phyloP scores from a whole-genome alignment of 2,329 filamentous ascomycete genomes.

The Rugonectria rugulosa region DNA sequence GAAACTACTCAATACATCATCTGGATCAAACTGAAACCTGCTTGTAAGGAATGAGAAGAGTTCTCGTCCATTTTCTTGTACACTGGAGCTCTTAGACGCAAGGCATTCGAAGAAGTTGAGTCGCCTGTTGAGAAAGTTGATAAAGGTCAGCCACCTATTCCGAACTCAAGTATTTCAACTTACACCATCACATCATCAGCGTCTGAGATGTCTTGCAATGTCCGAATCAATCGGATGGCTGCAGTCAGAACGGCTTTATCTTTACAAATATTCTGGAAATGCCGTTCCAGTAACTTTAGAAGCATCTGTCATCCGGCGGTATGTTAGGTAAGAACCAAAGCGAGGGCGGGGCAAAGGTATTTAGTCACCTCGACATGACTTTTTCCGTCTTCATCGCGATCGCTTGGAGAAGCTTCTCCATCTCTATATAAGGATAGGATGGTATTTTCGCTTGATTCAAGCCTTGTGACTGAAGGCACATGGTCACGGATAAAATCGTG shows the following conservation, averaged over 20 bases:
- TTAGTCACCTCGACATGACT: neutral
- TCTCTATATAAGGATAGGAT: neutral
- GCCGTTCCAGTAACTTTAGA: no score
- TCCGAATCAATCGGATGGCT: neutral
- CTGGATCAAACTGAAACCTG: neutral
- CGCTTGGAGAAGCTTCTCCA: neutral
- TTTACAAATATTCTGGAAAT: neutral
- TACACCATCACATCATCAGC: neutral
- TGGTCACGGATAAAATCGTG: no score
- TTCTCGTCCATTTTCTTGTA: neutral
- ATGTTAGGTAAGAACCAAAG: no score
- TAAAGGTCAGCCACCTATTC: no score
- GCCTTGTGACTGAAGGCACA: no score
- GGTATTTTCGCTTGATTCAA: neutral
- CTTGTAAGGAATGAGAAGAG: neutral
- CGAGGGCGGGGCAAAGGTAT: no score
- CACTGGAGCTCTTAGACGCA: no score
- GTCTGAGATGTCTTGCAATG: neutral
- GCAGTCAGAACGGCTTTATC: neutral
- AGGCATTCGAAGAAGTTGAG: no score
- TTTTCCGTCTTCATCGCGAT: neutral
- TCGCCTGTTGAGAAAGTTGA: no score
- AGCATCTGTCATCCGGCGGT: no score
- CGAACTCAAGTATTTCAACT: no score
- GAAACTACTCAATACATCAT: neutral